Evolutionary conservation across 208 protist genomes (phyloP), one percentile per base, ranked within the genome.

Genomic region (Tritrichomonas foetus): DNA sequence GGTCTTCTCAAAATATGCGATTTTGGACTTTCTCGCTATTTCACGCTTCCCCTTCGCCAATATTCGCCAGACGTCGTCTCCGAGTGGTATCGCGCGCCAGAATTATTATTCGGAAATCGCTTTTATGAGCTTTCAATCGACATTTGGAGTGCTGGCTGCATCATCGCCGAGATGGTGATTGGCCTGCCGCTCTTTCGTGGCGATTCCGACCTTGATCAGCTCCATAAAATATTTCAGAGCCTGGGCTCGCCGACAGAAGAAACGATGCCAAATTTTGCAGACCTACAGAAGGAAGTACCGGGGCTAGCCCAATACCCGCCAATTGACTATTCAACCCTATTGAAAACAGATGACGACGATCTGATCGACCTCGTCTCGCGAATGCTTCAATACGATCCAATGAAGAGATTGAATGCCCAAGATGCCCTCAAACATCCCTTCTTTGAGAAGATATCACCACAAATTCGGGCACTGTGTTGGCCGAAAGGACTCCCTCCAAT

Each of bases 1-100:
- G 95, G 96, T 44, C 61, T 95, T 47, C 94, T 97, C 33, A 97
- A 97, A 92, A 50, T 97, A 13, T 95, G 96, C 25, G 96, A 97
- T 94, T 97, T 97, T 93, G 96, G 96, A 53, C 64, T 97, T 20
- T 95, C 96, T 9, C 94, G 96, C 30, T 95, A 94, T 41, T 97
- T 94, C 93, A 94, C 96, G 22, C 27, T 69, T 30, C 96, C 96
- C 20, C 27, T 95, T 22, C 66, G 93, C 13, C 61, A 66, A 33
- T 96, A 96, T 61, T 96, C 96, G 25, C 95, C 93, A 27, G 57
- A 94, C 0, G 96, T 96, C 13, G 95, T 96, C 0, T 96, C 95
- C 9, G 89, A 95, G 16, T 96, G 96, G 95, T 96, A 96, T 92
- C 57, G 95, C 8, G 61, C 95, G 3, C 94, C 94, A 0, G 95